phyloP scores from a whole-genome alignment of 371 early-diverging fungal species.

The Mucor saturninus region DNA sequence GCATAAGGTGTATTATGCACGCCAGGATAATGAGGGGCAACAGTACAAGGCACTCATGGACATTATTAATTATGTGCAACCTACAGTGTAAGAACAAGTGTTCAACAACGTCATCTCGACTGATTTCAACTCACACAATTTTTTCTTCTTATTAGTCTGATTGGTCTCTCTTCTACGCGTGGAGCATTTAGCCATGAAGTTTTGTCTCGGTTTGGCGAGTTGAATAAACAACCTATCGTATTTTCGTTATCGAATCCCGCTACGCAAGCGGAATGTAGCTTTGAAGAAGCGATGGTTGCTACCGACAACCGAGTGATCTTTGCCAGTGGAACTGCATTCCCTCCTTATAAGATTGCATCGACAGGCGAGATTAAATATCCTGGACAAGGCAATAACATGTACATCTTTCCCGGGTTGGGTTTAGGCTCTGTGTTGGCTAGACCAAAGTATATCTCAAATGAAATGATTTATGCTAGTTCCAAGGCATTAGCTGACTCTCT shows the following conservation, averaged over 20 bases:
- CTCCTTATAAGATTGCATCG: conserved; percentile 67
- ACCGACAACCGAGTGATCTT: conserved; percentile 87
- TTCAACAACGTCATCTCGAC: too few species aligned
- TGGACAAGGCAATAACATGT: conserved; percentile 95
- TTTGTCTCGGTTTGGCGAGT: conserved; percentile 66
- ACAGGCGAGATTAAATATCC: conserved; percentile 65
- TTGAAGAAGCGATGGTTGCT: conserved; percentile 82
- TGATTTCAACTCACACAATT: too few species aligned
- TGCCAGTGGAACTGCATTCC: conserved; percentile 95
- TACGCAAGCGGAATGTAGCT: conserved; percentile 91
- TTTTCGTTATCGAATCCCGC: conserved; percentile 94
- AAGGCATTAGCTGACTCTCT: conserved; percentile 82
- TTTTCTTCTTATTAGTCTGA: conserved; percentile 56
- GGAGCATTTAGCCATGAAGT: conserved; percentile 75
- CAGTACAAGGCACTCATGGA: conserved; percentile 75
- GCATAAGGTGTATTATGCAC: conserved; percentile 86
- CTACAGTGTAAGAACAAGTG: conserved; percentile 49
- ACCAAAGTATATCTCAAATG: conserved; percentile 71
- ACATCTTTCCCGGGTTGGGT: conserved; percentile 93
- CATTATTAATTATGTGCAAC: conserved; percentile 70
- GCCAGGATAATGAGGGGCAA: conserved; percentile 75
- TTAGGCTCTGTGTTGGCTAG: conserved; percentile 79
- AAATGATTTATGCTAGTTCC: conserved; percentile 81
- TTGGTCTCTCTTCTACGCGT: conserved; percentile 82
- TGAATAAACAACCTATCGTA: conserved; percentile 88